Conservation (phyloP, 495 filamentous ascomycete genomes). For the Penicillium atrosanguineum region DNA sequence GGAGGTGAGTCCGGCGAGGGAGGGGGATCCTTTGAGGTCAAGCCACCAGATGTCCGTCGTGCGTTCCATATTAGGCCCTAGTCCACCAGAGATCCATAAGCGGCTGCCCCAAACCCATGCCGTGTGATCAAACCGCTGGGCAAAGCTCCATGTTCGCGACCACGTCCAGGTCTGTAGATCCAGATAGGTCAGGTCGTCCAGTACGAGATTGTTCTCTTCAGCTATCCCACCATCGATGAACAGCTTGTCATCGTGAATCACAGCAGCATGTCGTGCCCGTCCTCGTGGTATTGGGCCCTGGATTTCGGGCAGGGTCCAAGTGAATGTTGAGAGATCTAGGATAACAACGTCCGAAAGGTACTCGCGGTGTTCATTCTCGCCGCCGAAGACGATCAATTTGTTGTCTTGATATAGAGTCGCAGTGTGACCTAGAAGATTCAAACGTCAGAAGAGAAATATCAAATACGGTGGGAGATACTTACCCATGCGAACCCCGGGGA, state of each 20-base stretch:
- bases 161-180: slow-evolving; percentile 97
- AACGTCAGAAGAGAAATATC: not conserved
- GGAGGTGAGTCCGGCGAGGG: slow-evolving; percentile 67
- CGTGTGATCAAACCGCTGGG: slow-evolving; percentile 88
- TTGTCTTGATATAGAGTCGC: slow-evolving; percentile 92
- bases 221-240: slow-evolving; percentile 91
- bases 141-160: slow-evolving; percentile 95
- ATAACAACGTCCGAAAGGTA: slow-evolving; percentile 95
- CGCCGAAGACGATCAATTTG: slow-evolving; percentile 92
- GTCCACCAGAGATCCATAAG: slow-evolving; percentile 95
- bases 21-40: slow-evolving; percentile 84
- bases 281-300: slow-evolving; percentile 81
- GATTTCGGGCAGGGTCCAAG: slow-evolving; percentile 90
- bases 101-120: slow-evolving; percentile 87
- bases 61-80: slow-evolving; percentile 93
- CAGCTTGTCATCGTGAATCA: slow-evolving; percentile 92
- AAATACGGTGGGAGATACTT: slow-evolving; percentile 6
- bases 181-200: slow-evolving; percentile 94
- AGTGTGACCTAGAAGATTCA: slow-evolving; percentile 68
- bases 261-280: slow-evolving; percentile 86
- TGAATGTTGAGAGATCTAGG: slow-evolving; percentile 87
- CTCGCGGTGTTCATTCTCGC: slow-evolving; percentile 94
- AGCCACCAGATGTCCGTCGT: slow-evolving; percentile 95
- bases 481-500: slow-evolving; percentile 98
- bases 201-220: slow-evolving; percentile 79